Conservation (phyloP, 352 stramenopile species). For the Phytopythium delawarense region DNA sequence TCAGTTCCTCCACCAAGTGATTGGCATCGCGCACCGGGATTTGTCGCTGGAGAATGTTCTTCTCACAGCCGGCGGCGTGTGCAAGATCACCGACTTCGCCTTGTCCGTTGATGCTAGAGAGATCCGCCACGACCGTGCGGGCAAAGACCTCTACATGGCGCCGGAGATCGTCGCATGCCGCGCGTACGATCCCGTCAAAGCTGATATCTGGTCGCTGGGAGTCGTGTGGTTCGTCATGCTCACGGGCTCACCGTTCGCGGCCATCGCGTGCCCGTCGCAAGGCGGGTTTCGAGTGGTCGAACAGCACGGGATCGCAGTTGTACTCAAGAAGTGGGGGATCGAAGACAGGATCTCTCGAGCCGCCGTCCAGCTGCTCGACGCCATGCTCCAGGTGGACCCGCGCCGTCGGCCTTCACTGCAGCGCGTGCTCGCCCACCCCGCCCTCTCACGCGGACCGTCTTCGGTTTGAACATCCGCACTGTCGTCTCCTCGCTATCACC, state of each 20-base stretch:
- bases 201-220: conserved; percentile 48
- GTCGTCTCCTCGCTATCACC: too few species aligned
- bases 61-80: conserved; percentile 19
- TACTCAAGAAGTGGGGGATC: conserved; percentile 29
- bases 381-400: conserved; percentile 1
- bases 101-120: conserved; percentile 18
- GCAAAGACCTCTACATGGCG: conserved; percentile 42
- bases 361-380: neutral
- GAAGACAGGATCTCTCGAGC: neutral
- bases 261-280: conserved; percentile 24
- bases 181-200: conserved; percentile 32
- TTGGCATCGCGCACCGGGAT: conserved; percentile 29
- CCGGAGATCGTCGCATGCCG: conserved; percentile 20
- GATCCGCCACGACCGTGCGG: conserved; percentile 18
- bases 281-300: conserved; percentile 27
- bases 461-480: neutral
- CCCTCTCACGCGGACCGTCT: neutral
- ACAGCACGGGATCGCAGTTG: conserved; percentile 14
- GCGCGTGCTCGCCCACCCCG: neutral
- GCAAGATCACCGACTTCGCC: conserved; percentile 48
- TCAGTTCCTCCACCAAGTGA: conserved; percentile 17
- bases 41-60: conserved; percentile 42
- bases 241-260: conserved; percentile 26
- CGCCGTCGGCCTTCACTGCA: neutral
- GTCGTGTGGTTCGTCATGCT: conserved; percentile 51